These are phyloP conservation scores for Daphne laureola DNA, from an alignment of 441 rosid genomes.

Conservation along the genomic window DNA sequence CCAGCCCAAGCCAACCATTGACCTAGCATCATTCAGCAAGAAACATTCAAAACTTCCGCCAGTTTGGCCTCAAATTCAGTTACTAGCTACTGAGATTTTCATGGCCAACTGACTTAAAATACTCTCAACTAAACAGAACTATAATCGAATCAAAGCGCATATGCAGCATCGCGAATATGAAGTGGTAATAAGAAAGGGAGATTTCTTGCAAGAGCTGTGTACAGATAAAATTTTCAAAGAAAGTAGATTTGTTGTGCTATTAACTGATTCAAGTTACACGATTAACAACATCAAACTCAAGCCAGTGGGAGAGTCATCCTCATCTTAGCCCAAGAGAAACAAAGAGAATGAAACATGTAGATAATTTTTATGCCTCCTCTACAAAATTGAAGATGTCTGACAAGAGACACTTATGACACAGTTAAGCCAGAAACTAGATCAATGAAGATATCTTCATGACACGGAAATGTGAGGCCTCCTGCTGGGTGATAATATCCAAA, in stretches of 20 bases:
- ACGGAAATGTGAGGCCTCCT: constrained; percentile 37
- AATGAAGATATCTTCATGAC: constrained; percentile 26
- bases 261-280: neutral
- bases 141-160: too few relatives aligned
- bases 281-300: neutral
- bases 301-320: neutral
- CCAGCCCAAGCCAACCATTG: too few relatives aligned
- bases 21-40: too few relatives aligned
- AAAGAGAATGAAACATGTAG: neutral
- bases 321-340: neutral
- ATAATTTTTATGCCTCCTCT: neutral
- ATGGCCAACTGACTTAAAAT: too few relatives aligned
- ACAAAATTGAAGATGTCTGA: neutral
- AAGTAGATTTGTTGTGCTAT: neutral
- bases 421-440: constrained; percentile 18
- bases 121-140: too few relatives aligned
- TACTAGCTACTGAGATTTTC: too few relatives aligned
- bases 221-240: neutral
- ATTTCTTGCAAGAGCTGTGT: neutral
- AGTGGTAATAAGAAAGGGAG: too few relatives aligned
- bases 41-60: too few relatives aligned
- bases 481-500: constrained; percentile 34
- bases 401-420: neutral
- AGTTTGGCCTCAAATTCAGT: too few relatives aligned
- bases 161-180: too few relatives aligned